Evolutionary conservation across 768 basidiomycete species (phyloP), one percentile per base, ranked within the genome.

Genomic region (Trametes cinnabarina): DNA sequence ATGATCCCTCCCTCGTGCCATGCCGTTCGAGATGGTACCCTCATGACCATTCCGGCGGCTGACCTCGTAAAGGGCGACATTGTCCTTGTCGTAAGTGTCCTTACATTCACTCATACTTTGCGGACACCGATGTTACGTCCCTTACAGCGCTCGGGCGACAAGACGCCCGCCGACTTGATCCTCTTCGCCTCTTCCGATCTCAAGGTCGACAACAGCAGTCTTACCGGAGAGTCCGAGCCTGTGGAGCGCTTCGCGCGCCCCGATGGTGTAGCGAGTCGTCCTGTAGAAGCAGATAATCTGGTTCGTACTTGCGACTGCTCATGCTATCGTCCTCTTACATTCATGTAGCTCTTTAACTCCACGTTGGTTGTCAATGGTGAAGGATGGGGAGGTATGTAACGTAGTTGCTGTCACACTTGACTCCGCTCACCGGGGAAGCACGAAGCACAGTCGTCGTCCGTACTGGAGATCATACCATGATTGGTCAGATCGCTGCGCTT

Each of bases 1-100:
- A 83, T 88, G 84, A 88, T 88, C 48, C 86, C 86, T 15, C 86
- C 86, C 0, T 77, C 83, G 8, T 87, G 84, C 65, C 83, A 79
- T 40, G 84, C 84, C 25, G 73, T 88, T 50, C 81, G 86, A 41
- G 82, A 83, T 57, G 80, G 81, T 0, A 74, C 78, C 2, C 78
- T 88, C 52, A 66, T 70, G 28, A 78, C 78, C 4, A 77, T 86
- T 47, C 81, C 85, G 37, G 86, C 85, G 8, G 78, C 82, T 4
- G 78, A 81, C 26, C 74, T 88, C 1, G 86, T 88, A 28, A 84
- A 81, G 63, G 86, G 86, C 23, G 86, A 88, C 66, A 65, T 88
- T 43, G 85, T 88, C 3, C 74, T 87, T 35, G 63, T 88, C 50
- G 84, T 85, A 67, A 50, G 77, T 68, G 14, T 28, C 30, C 47